phyloP scores from a whole-genome alignment of 1,284 basidiomycete species.

The Austropuccinia psidii region DNA sequence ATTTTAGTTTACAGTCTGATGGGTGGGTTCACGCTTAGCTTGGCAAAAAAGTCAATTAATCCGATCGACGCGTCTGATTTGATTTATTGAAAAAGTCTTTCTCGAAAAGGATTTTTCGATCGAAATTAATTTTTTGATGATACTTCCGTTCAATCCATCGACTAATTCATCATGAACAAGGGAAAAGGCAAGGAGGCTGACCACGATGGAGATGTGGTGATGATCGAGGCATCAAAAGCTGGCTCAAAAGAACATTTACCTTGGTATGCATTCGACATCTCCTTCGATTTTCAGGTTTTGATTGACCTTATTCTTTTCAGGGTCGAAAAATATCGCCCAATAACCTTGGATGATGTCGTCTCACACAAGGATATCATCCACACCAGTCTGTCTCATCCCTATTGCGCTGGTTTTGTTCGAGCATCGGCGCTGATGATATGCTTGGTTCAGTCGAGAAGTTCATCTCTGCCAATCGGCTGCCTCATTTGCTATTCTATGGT shows the following conservation, averaged over 20 bases:
- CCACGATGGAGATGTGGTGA: not conserved
- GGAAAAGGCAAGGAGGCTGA: conserved; percentile 3
- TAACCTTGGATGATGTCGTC: conserved; percentile 79
- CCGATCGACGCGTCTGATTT: too few relatives aligned
- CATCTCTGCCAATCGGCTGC: conserved; percentile 85
- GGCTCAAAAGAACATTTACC: conserved; percentile 2
- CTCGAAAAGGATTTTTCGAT: too few relatives aligned
- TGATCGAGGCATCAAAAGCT: not conserved
- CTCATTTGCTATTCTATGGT: conserved; percentile 94
- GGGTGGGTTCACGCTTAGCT: too few relatives aligned
- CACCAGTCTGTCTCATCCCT: conserved; percentile 60
- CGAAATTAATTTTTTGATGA: too few relatives aligned
- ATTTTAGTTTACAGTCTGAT: too few relatives aligned
- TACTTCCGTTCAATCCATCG: too few relatives aligned
- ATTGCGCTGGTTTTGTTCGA: not conserved
- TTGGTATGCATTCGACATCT: not conserved
- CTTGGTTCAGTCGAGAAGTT: conserved; percentile 76
- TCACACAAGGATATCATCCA: conserved; percentile 87
- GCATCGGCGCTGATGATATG: conserved; percentile 12
- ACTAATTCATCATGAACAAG: conserved; percentile 8
- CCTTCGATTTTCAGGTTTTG: not conserved
- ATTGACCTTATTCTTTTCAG: conserved; percentile 50
- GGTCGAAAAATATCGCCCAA: conserved; percentile 93
- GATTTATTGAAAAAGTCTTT: too few relatives aligned
- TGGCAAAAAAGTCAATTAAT: too few relatives aligned